A percentile compares a stretch with the other conserved stretches of the same genome.
Conservation (phyloP, 225 moss, liverwort and hornwort genomes). For the Sphagnum contortum region DNA sequence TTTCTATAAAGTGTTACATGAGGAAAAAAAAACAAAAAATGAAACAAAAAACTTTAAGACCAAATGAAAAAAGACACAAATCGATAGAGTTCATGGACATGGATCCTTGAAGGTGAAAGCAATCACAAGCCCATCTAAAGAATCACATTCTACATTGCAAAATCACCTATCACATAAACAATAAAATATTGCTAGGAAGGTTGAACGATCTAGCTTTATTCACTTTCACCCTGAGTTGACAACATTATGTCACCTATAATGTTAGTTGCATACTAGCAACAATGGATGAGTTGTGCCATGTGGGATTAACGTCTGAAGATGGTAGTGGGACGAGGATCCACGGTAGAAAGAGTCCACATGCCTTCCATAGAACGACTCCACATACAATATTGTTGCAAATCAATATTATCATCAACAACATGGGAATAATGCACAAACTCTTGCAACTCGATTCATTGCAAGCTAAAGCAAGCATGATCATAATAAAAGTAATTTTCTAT, state of each 20-base stretch:
- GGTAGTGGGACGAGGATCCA: background rate
- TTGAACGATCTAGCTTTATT: conserved; percentile 24
- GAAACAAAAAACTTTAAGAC: too few species aligned
- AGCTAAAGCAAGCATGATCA: too few species aligned
- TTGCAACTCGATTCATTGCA: too few species aligned
- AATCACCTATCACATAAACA: conserved; percentile 84
- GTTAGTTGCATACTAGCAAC: conserved; percentile 2
- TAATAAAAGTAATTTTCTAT: too few species aligned
- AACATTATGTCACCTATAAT: conserved; percentile 18
- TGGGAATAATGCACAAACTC: too few species aligned
- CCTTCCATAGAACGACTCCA: conserved; percentile 31
- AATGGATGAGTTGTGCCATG: too few species aligned
- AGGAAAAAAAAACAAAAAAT: background rate
- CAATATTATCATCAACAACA: background rate
- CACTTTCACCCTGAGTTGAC: conserved; percentile 35
- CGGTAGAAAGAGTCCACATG: background rate
- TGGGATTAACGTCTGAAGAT: background rate
- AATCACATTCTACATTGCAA: conserved; percentile 94
- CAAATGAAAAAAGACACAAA: conserved; percentile 2
- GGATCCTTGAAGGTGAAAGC: conserved; percentile 68
- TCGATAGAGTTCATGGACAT: conserved; percentile 80
- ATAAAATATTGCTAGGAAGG: conserved; percentile 64
- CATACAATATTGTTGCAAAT: background rate
- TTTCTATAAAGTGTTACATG: background rate
- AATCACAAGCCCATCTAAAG: conserved; percentile 97